A percentile compares a stretch with the other conserved stretches of the same genome.
Evolutionary conservation across 2,329 filamentous ascomycete genomes (phyloP).

Genomic region (Hymenoscyphus albidus): DNA sequence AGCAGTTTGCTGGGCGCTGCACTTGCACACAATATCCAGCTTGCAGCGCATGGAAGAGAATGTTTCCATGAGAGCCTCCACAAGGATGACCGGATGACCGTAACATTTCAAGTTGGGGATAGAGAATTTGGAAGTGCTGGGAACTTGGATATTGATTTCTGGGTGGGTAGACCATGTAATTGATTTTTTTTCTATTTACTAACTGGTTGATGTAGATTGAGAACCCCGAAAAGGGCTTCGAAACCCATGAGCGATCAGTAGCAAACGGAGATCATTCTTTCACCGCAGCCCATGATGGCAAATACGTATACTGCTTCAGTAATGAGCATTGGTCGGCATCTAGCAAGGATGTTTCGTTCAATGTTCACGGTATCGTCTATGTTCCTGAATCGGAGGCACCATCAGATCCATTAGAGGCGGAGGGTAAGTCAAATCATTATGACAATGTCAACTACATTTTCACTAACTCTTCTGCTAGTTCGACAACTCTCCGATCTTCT

Average conservation of each 20-base stretch:
- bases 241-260: conserved; percentile 74
- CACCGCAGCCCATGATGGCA: conserved; percentile 77
- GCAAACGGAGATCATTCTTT: conserved; percentile 94
- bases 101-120: conserved; percentile 97
- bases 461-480: conserved; percentile 49
- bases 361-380: conserved; percentile 98
- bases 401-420: conserved; percentile 82
- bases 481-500: conserved; percentile 80
- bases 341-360: conserved; percentile 98
- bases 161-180: conserved; percentile 60
- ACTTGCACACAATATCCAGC: conserved; percentile 89
- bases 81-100: conserved; percentile 95
- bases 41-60: conserved; percentile 88
- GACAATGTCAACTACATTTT: background rate
- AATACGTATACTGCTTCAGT: conserved; percentile 96
- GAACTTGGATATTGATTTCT: conserved; percentile 96
- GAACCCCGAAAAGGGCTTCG: conserved; percentile 71
- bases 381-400: conserved; percentile 82
- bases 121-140: conserved; percentile 91
- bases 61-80: conserved; percentile 96
- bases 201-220: conserved; percentile 55
- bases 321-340: conserved; percentile 97
- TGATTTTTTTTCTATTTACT: conserved; percentile 15
- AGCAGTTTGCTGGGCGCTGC: conserved; percentile 47
- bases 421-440: conserved; percentile 55